Evolutionary conservation across 139 green algal genomes (phyloP).

Genomic region (Gonium pectorale): DNA sequence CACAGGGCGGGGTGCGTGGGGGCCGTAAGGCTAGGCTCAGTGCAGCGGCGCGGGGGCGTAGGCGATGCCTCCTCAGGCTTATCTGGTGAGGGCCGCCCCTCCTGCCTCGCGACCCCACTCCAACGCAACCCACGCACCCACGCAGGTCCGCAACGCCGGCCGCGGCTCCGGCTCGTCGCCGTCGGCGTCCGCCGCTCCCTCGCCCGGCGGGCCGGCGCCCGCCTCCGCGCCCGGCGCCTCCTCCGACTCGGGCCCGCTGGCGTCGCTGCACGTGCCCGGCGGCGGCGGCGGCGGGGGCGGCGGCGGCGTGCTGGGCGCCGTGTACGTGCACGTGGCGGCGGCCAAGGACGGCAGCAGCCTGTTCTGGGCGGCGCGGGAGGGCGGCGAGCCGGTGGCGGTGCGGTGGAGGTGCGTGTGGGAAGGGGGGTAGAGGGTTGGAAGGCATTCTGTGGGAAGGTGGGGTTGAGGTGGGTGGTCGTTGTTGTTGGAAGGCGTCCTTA

Average conservation of each 20-base stretch:
- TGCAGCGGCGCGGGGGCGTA: too few species aligned
- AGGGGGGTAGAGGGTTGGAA: background rate
- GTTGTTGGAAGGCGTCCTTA: too few species aligned
- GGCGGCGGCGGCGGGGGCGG: background rate
- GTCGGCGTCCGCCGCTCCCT: background rate
- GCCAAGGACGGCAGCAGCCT: conserved; percentile 63
- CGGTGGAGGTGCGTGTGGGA: conserved; percentile 35
- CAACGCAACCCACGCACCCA: too few species aligned
- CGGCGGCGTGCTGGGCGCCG: conserved; percentile 37
- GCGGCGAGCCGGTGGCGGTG: conserved; percentile 41
- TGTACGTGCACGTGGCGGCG: conserved; percentile 52
- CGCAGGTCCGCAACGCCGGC: conserved; percentile 42
- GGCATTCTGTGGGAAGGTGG: background rate
- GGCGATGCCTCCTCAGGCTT: too few species aligned
- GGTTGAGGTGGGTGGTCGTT: background rate
- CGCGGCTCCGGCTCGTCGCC: background rate
- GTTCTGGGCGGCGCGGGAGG: conserved; percentile 54
- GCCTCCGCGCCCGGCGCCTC: background rate
- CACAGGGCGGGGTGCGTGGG: too few species aligned
- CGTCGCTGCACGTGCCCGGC: background rate
- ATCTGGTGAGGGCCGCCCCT: too few species aligned
- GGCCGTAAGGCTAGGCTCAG: too few species aligned
- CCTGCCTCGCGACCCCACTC: too few species aligned
- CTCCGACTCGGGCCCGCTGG: too few species aligned
- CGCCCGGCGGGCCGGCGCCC: background rate